A percentile compares a stretch with the other conserved stretches of the same genome.
phyloP scores from a whole-genome alignment of 306 rosid species.

The Casuarina cunninghamiana region DNA sequence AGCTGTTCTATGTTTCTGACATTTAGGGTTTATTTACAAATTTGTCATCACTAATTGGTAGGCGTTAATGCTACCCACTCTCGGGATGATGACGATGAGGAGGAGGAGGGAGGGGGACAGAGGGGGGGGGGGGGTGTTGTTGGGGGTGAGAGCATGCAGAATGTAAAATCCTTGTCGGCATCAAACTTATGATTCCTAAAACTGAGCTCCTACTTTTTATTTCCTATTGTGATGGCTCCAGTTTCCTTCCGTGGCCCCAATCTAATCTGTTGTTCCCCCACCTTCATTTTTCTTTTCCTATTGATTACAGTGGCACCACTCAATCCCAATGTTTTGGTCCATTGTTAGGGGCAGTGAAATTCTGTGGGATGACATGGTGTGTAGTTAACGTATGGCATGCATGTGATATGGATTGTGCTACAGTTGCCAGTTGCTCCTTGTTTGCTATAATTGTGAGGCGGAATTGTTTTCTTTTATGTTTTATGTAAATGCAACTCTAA shows the following conservation, averaged over 20 bases:
- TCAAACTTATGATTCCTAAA: slow-evolving; percentile 13
- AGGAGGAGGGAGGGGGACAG: not conserved
- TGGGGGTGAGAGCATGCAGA: too few relatives aligned
- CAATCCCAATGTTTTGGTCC: not conserved
- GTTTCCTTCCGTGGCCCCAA: not conserved
- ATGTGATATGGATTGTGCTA: slow-evolving; percentile 9
- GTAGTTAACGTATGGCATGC: slow-evolving; percentile 8
- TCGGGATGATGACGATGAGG: not conserved
- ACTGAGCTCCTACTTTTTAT: not conserved
- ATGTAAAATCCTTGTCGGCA: not conserved
- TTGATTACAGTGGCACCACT: not conserved
- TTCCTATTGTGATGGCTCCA: not conserved
- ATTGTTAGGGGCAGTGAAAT: not conserved
- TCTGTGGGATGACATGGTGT: slow-evolving; percentile 5
- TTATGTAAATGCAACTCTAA: slow-evolving; percentile 5
- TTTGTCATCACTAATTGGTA: slow-evolving; percentile 10
- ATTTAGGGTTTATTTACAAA: slow-evolving; percentile 15
- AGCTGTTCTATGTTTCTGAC: slow-evolving; percentile 8
- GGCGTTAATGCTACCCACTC: slow-evolving; percentile 11
- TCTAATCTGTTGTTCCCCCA: not conserved
- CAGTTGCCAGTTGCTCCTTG: not conserved
- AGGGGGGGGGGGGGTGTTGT: not conserved
- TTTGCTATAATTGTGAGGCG: not conserved
- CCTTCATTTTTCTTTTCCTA: not conserved
- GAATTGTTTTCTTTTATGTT: not conserved